Percentiles rank a stretch among this genome's conserved stretches.
Conservation (phyloP, 2,329 filamentous ascomycete species). For the Penicillium sp. region DNA sequence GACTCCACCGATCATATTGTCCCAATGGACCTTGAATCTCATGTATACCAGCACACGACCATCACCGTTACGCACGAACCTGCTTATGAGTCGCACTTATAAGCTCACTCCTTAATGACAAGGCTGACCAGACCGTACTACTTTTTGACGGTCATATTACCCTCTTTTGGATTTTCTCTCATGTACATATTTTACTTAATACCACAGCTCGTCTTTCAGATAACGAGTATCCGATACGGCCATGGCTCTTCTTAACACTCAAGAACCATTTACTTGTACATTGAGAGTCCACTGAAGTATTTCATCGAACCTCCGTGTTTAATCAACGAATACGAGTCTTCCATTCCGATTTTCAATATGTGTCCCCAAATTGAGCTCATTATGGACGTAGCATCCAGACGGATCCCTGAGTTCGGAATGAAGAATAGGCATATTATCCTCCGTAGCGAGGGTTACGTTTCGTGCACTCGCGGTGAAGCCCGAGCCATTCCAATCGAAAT, state of each 20-base stretch:
- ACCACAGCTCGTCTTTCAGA: neutral
- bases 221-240: neutral
- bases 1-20: conserved; percentile 12
- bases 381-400: conserved; percentile 5
- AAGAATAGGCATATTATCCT: conserved; percentile 12
- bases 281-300: too few relatives aligned
- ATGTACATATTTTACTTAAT: neutral
- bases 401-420: conserved; percentile 10
- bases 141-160: neutral
- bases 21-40: neutral
- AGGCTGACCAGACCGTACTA: neutral
- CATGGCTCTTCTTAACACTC: too few relatives aligned
- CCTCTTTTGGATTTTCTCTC: neutral
- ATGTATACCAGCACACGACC: conserved; percentile 15
- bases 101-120: neutral
- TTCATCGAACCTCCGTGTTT: conserved; percentile 24
- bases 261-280: too few relatives aligned
- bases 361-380: conserved; percentile 6
- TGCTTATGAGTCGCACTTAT: neutral
- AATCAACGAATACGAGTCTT: conserved; percentile 19
- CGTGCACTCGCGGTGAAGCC: conserved; percentile 12
- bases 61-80: conserved; percentile 14
- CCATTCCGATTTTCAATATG: conserved; percentile 16
- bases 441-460: conserved; percentile 7
- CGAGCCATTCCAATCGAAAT: conserved; percentile 13